Evolutionary conservation across 768 basidiomycete genomes (phyloP).

Genomic region (Boletus vinaceobasis): DNA sequence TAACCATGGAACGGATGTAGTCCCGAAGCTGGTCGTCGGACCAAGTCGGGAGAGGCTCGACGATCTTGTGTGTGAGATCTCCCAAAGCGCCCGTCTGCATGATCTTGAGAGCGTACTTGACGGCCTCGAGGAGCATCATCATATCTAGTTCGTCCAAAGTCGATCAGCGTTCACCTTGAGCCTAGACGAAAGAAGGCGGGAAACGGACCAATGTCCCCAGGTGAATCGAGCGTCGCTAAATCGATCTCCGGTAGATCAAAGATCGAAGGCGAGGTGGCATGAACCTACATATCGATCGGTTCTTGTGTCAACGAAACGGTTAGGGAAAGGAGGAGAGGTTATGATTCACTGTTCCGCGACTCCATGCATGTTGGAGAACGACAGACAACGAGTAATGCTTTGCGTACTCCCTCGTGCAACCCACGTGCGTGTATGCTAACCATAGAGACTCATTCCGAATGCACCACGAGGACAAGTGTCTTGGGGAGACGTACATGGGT

Average conservation of each 20-base stretch:
- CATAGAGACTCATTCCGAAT: neutral
- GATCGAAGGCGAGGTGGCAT: conserved; percentile 12
- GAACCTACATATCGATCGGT: conserved; percentile 4
- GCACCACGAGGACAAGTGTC: neutral
- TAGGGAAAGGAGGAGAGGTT: neutral
- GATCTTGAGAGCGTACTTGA: conserved; percentile 11
- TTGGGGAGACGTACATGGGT: conserved; percentile 9
- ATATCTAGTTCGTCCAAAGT: conserved; percentile 1
- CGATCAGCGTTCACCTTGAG: neutral
- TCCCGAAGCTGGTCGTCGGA: conserved; percentile 12
- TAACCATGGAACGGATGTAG: conserved; percentile 8
- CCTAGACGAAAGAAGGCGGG: neutral
- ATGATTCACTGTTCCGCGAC: conserved; percentile 10
- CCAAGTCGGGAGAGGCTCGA: conserved; percentile 15
- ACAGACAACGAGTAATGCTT: conserved; percentile 9
- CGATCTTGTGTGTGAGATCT: conserved; percentile 7
- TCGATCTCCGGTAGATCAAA: conserved; percentile 18
- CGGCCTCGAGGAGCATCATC: conserved; percentile 15
- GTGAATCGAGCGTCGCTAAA: conserved; percentile 9
- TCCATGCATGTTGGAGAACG: conserved; percentile 16
- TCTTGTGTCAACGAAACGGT: neutral
- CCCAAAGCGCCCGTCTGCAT: conserved; percentile 16
- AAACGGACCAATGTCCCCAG: conserved; percentile 6
- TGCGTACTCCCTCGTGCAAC: conserved; percentile 9
- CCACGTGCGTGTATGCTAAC: conserved; percentile 9